phyloP scores from a whole-genome alignment of 2,329 filamentous ascomycete species.

The Annulohypoxylon truncatum region DNA sequence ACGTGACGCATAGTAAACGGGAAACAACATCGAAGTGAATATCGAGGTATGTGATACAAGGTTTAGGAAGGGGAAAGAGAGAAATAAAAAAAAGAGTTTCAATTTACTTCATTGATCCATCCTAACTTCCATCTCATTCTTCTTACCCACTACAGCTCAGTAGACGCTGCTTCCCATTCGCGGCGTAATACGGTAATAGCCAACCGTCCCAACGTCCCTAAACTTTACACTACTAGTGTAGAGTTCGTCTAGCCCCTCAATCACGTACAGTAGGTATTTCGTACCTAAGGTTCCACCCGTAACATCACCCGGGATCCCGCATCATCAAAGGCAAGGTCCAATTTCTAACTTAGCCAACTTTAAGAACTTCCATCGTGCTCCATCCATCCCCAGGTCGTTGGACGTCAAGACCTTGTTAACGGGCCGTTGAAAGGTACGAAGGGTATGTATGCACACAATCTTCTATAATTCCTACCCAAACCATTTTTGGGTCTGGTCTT shows the following conservation, averaged over 20 bases:
- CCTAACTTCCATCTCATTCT: neutral
- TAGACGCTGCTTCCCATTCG: neutral
- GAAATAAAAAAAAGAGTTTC: neutral
- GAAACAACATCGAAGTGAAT: neutral
- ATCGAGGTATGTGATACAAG: neutral
- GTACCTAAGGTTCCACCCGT: conserved; percentile 35
- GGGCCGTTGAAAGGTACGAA: conserved; percentile 20
- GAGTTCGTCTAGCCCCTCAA: conserved; percentile 14
- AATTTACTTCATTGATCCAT: neutral
- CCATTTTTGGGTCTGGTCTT: conserved; percentile 22
- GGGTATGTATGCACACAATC: conserved; percentile 35
- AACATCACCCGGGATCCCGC: conserved; percentile 40
- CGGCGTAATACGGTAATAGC: conserved; percentile 9
- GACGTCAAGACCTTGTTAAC: neutral
- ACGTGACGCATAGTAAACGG: conserved; percentile 14
- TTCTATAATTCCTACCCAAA: conserved; percentile 13
- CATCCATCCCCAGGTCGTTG: conserved; percentile 11
- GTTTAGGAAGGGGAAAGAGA: neutral
- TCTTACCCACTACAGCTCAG: neutral
- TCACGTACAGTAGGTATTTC: conserved; percentile 35
- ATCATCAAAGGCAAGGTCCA: conserved; percentile 20
- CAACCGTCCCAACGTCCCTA: neutral
- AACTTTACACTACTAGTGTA: no score
- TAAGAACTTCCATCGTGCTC: neutral
- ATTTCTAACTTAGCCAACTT: conserved; percentile 18